Conservation (phyloP, 1,139 yeast species). For the Hansenula lynferdii region DNA sequence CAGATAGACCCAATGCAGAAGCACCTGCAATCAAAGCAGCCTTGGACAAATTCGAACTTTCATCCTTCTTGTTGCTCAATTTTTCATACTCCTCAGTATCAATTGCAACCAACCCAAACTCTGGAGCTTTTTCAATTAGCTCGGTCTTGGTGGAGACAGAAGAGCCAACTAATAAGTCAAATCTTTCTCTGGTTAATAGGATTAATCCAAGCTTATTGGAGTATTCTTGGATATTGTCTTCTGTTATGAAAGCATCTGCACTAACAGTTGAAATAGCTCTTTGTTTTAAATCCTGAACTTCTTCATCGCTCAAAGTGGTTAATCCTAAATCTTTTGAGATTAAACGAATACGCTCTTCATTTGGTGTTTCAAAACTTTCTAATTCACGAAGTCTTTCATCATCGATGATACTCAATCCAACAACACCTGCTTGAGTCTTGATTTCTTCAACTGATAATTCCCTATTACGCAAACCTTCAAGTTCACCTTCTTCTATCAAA, state of each 20-base stretch:
- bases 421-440: conserved; percentile 5
- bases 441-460: conserved; percentile 2
- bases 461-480: conserved; percentile 3
- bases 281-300: conserved; percentile 5
- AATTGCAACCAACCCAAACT: conserved; percentile 14
- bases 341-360: conserved; percentile 9
- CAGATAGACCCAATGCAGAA: conserved; percentile 1
- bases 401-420: conserved; percentile 11
- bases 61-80: neutral
- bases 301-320: conserved; percentile 3
- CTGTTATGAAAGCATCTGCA: conserved; percentile 6
- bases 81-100: conserved; percentile 17
- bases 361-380: conserved; percentile 6
- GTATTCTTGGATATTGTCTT: conserved; percentile 11
- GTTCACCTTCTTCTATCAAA: conserved; percentile 14
- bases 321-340: conserved; percentile 9
- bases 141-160: conserved; percentile 13
- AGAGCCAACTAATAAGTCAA: conserved; percentile 9
- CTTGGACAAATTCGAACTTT: conserved; percentile 10
- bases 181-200: conserved; percentile 22
- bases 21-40: conserved; percentile 10
- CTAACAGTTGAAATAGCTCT: conserved; percentile 3
- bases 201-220: conserved; percentile 33
- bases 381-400: conserved; percentile 4
- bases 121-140: conserved; percentile 17